These are phyloP conservation scores for Leishmania aethiopica DNA, from an alignment of 208 protist species.

Conservation along the genomic window DNA sequence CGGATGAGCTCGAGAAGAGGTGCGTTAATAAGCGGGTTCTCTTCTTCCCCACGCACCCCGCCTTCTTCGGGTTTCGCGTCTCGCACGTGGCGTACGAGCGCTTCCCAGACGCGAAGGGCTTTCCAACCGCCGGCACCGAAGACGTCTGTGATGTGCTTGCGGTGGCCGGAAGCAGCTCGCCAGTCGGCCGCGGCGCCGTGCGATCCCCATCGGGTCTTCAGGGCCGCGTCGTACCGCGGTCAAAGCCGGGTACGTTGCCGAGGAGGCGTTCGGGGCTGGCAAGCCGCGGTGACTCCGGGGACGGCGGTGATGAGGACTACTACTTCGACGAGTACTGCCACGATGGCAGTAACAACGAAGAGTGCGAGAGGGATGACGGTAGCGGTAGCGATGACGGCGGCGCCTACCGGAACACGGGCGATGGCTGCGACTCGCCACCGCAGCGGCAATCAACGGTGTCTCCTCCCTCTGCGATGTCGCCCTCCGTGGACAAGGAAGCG, in stretches of 20 bases:
- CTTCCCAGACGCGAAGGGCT: slow-evolving; percentile 41
- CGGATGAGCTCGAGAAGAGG: slow-evolving; percentile 56
- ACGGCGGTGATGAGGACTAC: slow-evolving; percentile 9
- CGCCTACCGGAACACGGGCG: slow-evolving; percentile 3
- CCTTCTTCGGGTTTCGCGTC: slow-evolving; percentile 76
- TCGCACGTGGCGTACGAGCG: slow-evolving; percentile 53
- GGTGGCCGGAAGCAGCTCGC: not conserved
- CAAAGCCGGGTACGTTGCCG: not conserved
- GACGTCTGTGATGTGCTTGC: not conserved
- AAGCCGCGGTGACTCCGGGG: not conserved
- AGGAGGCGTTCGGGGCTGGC: not conserved
- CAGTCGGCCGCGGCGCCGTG: slow-evolving; percentile 8
- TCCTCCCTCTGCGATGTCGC: not conserved
- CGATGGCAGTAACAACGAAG: slow-evolving; percentile 3
- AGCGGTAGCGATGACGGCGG: not conserved
- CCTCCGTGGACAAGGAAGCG: slow-evolving; percentile 5
- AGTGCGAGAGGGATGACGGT: slow-evolving; percentile 3
- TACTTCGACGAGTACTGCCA: slow-evolving; percentile 19
- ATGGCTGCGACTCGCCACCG: slow-evolving; percentile 5
- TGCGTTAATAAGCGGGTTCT: slow-evolving; percentile 49
- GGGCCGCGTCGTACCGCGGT: not conserved
- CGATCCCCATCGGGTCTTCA: not conserved
- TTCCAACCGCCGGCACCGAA: not conserved
- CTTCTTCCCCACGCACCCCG: slow-evolving; percentile 64
- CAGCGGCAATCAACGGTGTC: not conserved